These are phyloP conservation scores for Solanum virginianum DNA, from an alignment of 257 asterid genomes.

Conservation along the genomic window DNA sequence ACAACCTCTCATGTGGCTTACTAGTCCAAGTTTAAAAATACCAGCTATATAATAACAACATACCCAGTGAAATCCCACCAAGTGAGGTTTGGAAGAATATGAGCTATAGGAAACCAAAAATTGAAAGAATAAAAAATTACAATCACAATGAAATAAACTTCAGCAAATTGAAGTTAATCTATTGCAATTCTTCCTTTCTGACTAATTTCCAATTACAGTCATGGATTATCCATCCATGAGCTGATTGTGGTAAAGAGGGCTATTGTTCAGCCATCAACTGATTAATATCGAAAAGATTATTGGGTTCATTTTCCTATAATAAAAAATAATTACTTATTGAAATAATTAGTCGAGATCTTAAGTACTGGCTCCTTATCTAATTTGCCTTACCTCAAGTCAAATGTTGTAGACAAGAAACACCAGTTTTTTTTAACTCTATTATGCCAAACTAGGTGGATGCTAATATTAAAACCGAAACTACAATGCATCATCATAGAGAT, in stretches of 20 bases:
- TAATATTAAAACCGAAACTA: neutral
- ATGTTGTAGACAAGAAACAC: neutral
- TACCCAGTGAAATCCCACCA: too few relatives aligned
- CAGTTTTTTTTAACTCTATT: neutral
- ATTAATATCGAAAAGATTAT: neutral
- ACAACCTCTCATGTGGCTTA: neutral
- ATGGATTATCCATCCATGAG: neutral
- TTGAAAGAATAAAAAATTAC: neutral
- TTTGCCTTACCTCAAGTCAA: neutral
- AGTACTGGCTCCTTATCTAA: neutral
- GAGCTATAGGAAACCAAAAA: neutral
- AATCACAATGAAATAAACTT: neutral
- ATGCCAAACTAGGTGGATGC: neutral
- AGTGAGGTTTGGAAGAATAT: neutral
- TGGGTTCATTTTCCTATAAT: neutral
- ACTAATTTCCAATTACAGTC: neutral
- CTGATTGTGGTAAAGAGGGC: neutral
- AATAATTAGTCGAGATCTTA: neutral
- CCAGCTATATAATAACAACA: neutral
- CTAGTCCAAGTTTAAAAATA: neutral
- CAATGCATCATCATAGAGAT: neutral
- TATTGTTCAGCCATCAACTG: neutral
- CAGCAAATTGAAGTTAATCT: neutral
- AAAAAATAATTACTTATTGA: neutral
- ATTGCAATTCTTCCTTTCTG: neutral